Base-by-base conservation (phyloP, 2,329 filamentous ascomycete genomes). In the Xylaria sp. region DNA sequence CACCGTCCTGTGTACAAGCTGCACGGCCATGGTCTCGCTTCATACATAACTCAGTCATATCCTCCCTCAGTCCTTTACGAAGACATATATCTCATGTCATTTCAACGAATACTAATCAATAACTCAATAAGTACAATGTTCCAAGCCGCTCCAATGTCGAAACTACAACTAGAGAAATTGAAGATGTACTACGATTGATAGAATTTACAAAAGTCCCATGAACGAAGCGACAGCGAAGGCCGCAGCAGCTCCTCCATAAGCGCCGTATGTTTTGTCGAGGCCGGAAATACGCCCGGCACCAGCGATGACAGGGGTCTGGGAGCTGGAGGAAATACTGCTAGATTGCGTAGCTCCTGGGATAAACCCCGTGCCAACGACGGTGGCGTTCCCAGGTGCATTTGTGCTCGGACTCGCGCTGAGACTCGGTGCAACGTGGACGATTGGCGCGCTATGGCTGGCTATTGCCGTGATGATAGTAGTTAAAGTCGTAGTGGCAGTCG, bases 231-330 rank as follows among this genome's bases (percentile, higher is more conserved):
- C 10, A 3, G 54, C 25, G 2, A 62, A 31, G 49, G 56, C 20
- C 25, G 23, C 18, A 12, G 25, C 25, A 18, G 36, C 51, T 9
- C 49, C 28, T 5, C 25, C 6, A 33, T 54, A 59, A 7, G 36
- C 31, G 8, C 41, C 31, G n/a, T 57, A 52, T 18, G n/a, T 20
- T 15, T 49, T 28, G 36, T 15, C 15, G 12, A 51, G 13, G 8
- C 49, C 56, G 7, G 41, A 43, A 13, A 60, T 20, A 20, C 56
- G 31, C 6, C 55, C 41, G 25, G 62, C 57, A 3, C 56, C 66
- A 25, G 66, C 66, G 13, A 56, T 68, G 8, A 66, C 36, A 10
- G 62, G 66, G 3, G 51, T 54, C 9, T 52, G 61, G 4, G 66
- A 25, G 20, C 39, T 13, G 1, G 36, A 4, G 1, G 41, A 5